phyloP scores from a whole-genome alignment of 306 rosid species.

The Corylus americana region DNA sequence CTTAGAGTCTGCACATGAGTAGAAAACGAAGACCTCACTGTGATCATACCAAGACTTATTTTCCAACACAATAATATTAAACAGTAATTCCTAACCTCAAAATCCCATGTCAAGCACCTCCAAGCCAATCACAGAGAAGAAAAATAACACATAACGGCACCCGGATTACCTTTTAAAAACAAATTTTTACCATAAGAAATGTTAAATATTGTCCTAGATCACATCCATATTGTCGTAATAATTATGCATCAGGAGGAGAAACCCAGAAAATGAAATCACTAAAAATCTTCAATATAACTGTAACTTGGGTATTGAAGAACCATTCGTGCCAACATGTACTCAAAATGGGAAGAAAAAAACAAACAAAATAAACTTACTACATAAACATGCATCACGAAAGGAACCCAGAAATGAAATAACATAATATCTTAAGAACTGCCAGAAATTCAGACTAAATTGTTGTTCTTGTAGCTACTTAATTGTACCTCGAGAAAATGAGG shows the following conservation, averaged over 20 bases:
- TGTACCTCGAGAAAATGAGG: conserved; percentile 70
- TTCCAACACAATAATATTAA: neutral
- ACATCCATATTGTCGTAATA: neutral
- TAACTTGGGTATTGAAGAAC: neutral
- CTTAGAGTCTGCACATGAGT: neutral
- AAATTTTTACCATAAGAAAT: neutral
- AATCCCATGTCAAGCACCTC: neutral
- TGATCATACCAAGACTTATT: neutral
- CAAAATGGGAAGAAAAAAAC: neutral
- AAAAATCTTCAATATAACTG: neutral
- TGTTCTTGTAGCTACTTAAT: neutral
- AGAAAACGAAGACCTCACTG: neutral
- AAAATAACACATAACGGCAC: neutral
- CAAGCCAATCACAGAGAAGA: neutral
- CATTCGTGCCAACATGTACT: neutral
- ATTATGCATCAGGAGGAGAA: neutral
- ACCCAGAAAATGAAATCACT: neutral
- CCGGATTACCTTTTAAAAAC: neutral
- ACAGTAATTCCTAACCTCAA: neutral
- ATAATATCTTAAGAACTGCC: neutral
- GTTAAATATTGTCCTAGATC: neutral
- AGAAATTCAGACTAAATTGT: neutral
- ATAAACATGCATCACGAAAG: neutral
- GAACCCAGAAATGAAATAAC: conserved; percentile 10
- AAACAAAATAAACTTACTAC: too few relatives aligned